A percentile compares a stretch with the other conserved stretches of the same genome.
phyloP scores from a whole-genome alignment of 257 asterid genomes.

The Nyctanthes arbortristis region DNA sequence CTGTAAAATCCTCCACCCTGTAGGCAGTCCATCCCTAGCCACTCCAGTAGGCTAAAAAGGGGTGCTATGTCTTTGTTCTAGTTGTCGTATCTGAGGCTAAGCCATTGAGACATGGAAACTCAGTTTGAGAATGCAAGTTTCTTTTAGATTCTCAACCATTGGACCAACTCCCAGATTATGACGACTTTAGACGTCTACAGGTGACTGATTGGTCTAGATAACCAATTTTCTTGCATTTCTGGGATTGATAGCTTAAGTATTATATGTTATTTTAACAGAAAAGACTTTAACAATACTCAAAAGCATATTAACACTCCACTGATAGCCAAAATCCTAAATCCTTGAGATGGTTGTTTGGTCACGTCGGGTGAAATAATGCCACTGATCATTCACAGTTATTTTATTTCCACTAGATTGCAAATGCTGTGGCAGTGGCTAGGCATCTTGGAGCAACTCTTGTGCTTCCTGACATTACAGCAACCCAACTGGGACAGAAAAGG shows the following conservation, averaged over 20 bases:
- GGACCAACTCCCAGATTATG: neutral
- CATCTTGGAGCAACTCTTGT: conserved; percentile 65
- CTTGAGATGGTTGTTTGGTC: neutral
- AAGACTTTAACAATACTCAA: neutral
- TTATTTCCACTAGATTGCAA: conserved; percentile 45
- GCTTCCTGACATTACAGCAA: conserved; percentile 53
- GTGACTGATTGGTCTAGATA: neutral
- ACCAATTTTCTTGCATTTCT: neutral
- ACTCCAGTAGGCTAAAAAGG: too few relatives aligned
- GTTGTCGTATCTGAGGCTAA: neutral
- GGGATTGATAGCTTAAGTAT: neutral
- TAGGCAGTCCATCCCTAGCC: neutral
- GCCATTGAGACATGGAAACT: neutral
- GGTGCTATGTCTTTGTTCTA: neutral
- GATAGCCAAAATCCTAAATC: neutral
- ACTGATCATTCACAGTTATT: neutral
- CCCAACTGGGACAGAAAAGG: conserved; percentile 37
- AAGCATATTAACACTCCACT: neutral
- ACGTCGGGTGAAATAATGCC: neutral
- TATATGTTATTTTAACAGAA: neutral
- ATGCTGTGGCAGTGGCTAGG: conserved; percentile 55
- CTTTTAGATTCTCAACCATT: neutral
- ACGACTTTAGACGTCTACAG: neutral
- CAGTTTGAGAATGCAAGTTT: neutral
- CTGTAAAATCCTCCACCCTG: neutral